A percentile compares a stretch with the other conserved stretches of the same genome.
phyloP scores from a whole-genome alignment of 768 basidiomycete species.

The Roridomyces roridus region DNA sequence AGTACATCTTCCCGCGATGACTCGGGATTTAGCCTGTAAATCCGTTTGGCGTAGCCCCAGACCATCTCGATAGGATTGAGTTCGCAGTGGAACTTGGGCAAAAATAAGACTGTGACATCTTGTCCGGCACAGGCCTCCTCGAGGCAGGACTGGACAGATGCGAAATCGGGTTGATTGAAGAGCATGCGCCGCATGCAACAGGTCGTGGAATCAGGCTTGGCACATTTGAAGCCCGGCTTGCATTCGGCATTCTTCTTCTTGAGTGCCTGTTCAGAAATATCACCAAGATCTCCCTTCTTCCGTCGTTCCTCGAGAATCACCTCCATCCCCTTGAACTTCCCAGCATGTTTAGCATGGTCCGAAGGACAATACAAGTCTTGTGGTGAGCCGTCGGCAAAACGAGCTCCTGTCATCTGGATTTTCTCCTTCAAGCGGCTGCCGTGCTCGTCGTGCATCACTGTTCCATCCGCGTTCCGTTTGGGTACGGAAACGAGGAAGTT shows the following conservation, averaged over 20 bases:
- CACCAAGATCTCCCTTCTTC: conserved; percentile 21
- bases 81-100: conserved; percentile 1
- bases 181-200: too few relatives aligned
- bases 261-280: background rate
- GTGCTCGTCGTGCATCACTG: background rate
- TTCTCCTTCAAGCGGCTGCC: conserved; percentile 2
- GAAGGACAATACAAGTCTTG: conserved; percentile 26
- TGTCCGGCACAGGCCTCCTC: background rate
- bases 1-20: too few relatives aligned
- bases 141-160: conserved; percentile 1
- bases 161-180: conserved; percentile 35
- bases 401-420: conserved; percentile 22
- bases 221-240: conserved; percentile 33
- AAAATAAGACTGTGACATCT: background rate
- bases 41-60: conserved; percentile 31
- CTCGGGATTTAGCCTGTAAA: conserved; percentile 18
- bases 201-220: conserved; percentile 1
- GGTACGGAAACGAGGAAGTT: conserved; percentile 3
- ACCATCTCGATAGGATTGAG: conserved; percentile 28
- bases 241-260: background rate
- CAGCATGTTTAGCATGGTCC: conserved; percentile 1
- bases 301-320: conserved; percentile 5
- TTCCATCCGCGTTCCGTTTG: background rate
- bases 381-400: conserved; percentile 4
- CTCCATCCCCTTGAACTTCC: conserved; percentile 33